phyloP scores from a whole-genome alignment of 2,329 filamentous ascomycete genomes.

The Ramularia endophylla region DNA sequence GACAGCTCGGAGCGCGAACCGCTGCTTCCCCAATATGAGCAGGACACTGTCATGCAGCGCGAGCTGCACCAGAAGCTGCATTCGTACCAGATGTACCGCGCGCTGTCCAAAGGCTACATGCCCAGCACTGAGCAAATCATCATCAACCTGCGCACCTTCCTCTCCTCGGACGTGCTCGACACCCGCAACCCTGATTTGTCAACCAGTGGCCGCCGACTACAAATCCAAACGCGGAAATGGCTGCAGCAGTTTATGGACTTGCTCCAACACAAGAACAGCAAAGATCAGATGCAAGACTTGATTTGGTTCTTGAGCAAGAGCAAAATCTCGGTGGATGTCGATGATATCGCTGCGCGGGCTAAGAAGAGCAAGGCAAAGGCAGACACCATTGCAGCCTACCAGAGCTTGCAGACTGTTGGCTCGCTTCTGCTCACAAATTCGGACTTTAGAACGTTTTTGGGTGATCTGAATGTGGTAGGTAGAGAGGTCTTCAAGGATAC shows the following conservation, averaged over 20 bases:
- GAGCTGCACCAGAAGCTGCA: slow-evolving; percentile 84
- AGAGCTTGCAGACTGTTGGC: slow-evolving; percentile 76
- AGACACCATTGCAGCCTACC: slow-evolving; percentile 68
- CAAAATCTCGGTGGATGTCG: slow-evolving; percentile 61
- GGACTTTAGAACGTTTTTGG: slow-evolving; percentile 80
- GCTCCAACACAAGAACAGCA: slow-evolving; percentile 71
- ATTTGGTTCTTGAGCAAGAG: slow-evolving; percentile 77
- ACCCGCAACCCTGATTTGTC: slow-evolving; percentile 69
- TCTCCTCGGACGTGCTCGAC: slow-evolving; percentile 73
- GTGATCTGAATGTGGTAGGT: slow-evolving; percentile 71
- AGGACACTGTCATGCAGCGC: slow-evolving; percentile 73
- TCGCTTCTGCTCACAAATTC: slow-evolving; percentile 83
- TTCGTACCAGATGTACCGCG: slow-evolving; percentile 84
- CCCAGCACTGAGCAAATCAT: slow-evolving; percentile 83
- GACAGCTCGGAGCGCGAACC: slow-evolving; percentile 61
- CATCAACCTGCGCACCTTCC: slow-evolving; percentile 69
- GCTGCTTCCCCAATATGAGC: slow-evolving; percentile 73
- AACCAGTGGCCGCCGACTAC: slow-evolving; percentile 66
- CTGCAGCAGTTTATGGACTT: slow-evolving; percentile 76
- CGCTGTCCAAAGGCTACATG: slow-evolving; percentile 79
- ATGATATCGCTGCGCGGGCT: slow-evolving; percentile 57
- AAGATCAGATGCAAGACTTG: slow-evolving; percentile 86
- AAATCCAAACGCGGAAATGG: slow-evolving; percentile 67
- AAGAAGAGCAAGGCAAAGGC: slow-evolving; percentile 60
- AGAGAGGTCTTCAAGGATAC: slow-evolving; percentile 84